These are phyloP conservation scores for Cokeromyces recurvatus DNA, from an alignment of 371 early-diverging fungal genomes.

Conservation along the genomic window DNA sequence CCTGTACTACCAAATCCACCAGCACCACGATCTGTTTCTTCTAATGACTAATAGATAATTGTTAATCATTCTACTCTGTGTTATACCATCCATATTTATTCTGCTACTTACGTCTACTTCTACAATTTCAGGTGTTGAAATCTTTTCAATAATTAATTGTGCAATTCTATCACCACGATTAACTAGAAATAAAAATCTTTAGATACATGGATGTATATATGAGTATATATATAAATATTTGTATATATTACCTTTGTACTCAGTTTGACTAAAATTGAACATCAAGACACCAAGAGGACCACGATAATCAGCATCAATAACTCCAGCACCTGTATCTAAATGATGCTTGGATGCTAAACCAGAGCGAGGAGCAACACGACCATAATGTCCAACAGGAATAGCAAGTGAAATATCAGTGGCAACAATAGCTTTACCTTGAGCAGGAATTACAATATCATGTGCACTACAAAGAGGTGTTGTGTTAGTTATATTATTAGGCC, in stretches of 20 bases:
- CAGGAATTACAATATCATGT: conserved; percentile 62
- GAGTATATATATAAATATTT: conserved; percentile 18
- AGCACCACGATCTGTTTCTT: conserved; percentile 78
- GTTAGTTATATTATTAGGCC: not conserved
- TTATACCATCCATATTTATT: not conserved
- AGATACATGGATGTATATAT: no score
- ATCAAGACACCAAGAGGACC: conserved; percentile 77
- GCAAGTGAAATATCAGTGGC: conserved; percentile 82
- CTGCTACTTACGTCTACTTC: conserved; percentile 62
- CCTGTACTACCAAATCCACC: conserved; percentile 97
- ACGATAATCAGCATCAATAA: conserved; percentile 95
- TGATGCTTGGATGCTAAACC: conserved; percentile 91
- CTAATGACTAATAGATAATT: conserved; percentile 45
- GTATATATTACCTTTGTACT: conserved; percentile 71
- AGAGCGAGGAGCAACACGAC: conserved; percentile 92
- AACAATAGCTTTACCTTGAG: conserved; percentile 69
- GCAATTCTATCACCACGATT: conserved; percentile 94
- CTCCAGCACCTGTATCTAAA: conserved; percentile 95
- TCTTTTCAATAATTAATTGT: conserved; percentile 90
- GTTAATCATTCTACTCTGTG: not conserved
- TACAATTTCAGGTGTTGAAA: conserved; percentile 74
- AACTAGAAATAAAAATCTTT: conserved; percentile 30
- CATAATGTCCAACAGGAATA: conserved; percentile 87
- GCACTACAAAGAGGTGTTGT: conserved; percentile 44
- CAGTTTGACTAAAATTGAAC: conserved; percentile 85